These are phyloP conservation scores for Candida coleopterorum DNA, from an alignment of 805 yeast species.

Conservation along the genomic window DNA sequence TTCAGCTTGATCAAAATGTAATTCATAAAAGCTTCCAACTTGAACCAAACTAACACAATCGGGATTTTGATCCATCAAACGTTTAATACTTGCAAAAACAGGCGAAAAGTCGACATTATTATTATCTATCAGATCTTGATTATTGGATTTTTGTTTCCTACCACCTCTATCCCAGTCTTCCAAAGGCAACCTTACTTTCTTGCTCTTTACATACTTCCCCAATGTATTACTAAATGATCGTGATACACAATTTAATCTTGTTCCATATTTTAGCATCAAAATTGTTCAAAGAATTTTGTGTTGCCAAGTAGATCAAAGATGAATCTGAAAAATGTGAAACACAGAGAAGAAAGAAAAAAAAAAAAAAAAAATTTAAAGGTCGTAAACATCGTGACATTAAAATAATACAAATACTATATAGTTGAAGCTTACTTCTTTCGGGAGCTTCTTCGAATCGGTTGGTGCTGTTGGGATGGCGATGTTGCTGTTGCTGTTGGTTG, in stretches of 20 bases:
- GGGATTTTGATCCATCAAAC: constrained; percentile 28
- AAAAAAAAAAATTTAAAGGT: not conserved
- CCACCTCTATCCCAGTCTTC: constrained; percentile 40
- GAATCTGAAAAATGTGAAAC: not conserved
- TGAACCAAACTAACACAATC: constrained; percentile 52
- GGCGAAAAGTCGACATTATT: constrained; percentile 23
- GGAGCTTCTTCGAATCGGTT: constrained; percentile 16
- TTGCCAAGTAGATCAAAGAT: no score
- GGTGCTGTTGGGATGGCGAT: no score
- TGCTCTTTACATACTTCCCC: not conserved
- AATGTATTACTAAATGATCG: not conserved
- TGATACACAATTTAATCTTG: not conserved
- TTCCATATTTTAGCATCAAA: constrained; percentile 2
- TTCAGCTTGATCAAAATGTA: constrained; percentile 86
- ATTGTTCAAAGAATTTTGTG: not conserved
- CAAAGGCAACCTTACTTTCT: not conserved
- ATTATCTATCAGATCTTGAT: not conserved
- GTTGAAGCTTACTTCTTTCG: constrained; percentile 13
- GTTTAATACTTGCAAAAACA: constrained; percentile 28
- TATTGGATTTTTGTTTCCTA: constrained; percentile 21
- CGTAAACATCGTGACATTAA: not conserved
- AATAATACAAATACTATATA: not conserved
- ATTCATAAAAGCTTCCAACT: constrained; percentile 83
- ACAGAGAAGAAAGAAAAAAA: not conserved
- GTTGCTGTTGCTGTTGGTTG: no score